A percentile compares a stretch with the other conserved stretches of the same genome.
Evolutionary conservation across 805 yeast genomes (phyloP).

Genomic region (Saccharomycopsis lassenensis): DNA sequence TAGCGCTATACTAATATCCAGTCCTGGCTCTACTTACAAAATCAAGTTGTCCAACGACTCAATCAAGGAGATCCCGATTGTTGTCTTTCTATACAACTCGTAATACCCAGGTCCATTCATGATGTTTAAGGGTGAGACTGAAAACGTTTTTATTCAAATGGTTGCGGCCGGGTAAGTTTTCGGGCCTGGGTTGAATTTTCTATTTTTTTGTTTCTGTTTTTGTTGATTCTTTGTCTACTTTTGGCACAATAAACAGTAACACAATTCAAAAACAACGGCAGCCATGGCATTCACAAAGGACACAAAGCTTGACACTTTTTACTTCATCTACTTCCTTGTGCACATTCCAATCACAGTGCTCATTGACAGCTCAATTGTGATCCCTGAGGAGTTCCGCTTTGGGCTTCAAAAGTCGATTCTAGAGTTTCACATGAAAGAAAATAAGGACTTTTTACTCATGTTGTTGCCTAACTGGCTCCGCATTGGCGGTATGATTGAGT

Average conservation of each 20-base stretch:
- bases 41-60: conserved; percentile 63
- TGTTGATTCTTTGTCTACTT: too few relatives aligned
- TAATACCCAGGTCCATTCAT: conserved; percentile 71
- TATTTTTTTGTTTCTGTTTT: too few relatives aligned
- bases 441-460: conserved; percentile 61
- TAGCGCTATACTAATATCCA: too few relatives aligned
- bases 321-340: conserved; percentile 40
- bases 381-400: conserved; percentile 42
- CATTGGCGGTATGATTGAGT: conserved; percentile 60
- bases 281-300: neutral
- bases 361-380: conserved; percentile 62
- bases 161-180: too few relatives aligned
- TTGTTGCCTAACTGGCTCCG: conserved; percentile 63
- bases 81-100: conserved; percentile 64
- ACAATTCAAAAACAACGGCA: too few relatives aligned
- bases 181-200: too few relatives aligned
- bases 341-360: conserved; percentile 70
- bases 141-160: too few relatives aligned
- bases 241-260: too few relatives aligned
- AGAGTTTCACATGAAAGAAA: conserved; percentile 46
- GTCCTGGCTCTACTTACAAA: too few relatives aligned
- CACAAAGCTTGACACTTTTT: conserved; percentile 30
- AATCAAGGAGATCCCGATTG: conserved; percentile 58
- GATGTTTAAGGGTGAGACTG: too few relatives aligned
- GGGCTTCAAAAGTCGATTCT: conserved; percentile 39